Percentiles rank a stretch among this genome's conserved stretches.
phyloP scores from a whole-genome alignment of 1,139 yeast species.

The Magnusiomyces sp. region DNA sequence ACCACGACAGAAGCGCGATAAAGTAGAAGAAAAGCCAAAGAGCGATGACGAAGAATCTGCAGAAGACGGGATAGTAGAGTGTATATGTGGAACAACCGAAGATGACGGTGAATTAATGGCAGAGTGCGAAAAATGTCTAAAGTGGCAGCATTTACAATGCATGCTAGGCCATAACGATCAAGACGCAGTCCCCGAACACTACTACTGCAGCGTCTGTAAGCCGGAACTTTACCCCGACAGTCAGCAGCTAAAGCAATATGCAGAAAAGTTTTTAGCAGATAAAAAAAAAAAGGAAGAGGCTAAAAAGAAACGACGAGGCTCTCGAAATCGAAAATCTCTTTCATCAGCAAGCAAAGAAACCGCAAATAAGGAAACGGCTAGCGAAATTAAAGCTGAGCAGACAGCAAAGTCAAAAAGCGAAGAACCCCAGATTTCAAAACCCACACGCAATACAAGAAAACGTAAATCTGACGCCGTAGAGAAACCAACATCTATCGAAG shows the following conservation, averaged over 20 bases:
- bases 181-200: slow-evolving; percentile 38
- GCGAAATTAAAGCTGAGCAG: background rate
- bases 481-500: background rate
- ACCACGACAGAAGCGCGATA: background rate
- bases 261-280: background rate
- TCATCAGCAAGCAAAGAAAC: background rate
- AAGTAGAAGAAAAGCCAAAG: background rate
- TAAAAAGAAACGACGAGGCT: background rate
- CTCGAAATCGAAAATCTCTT: background rate
- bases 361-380: background rate
- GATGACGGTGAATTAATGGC: slow-evolving; percentile 62
- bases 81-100: slow-evolving; percentile 56
- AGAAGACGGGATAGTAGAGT: slow-evolving; percentile 34
- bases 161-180: slow-evolving; percentile 45
- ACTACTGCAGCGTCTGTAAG: slow-evolving; percentile 45
- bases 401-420: background rate
- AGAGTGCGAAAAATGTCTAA: slow-evolving; percentile 66
- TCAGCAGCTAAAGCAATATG: background rate
- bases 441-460: background rate
- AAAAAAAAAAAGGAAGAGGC: background rate
- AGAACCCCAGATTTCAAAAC: background rate
- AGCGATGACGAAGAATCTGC: slow-evolving; percentile 15
- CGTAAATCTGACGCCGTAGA: background rate
- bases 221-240: slow-evolving; percentile 34
- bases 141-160: slow-evolving; percentile 83